Evolutionary conservation across 1,284 basidiomycete species (phyloP), one percentile per base, ranked within the genome.

Genomic region (Apiotrichum sp.): DNA sequence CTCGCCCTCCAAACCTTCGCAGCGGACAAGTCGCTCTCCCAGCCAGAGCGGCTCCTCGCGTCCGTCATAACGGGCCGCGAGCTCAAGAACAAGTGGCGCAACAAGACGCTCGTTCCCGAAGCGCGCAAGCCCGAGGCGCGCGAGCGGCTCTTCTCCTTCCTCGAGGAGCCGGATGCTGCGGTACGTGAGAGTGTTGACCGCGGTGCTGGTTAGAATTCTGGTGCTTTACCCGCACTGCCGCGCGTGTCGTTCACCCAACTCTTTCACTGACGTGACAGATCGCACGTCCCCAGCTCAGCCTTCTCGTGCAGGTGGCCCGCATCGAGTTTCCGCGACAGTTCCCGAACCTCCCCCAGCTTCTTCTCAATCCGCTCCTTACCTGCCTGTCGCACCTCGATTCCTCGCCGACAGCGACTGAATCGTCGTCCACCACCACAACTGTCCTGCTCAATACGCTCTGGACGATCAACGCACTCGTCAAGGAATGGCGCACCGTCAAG

Each of bases 401-500:
- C 4, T 48, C 59, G 2, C 49, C 58, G 16, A 35, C 34, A 10
- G 50, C 62, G 3, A 47, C 62, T 1, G 32, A 52, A 2, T 62
- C 68, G 6, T 66, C 65, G 11, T 60, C 63, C 0, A 59, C 62
- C 8, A 67, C 68, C 11, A 59, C 66, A 11, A 71, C 68, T 2
- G 60, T 74, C 8, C 69, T 78, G 10, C 57, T 75, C 33, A 78
- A 77, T 58, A 71, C 69, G 3, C 58, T 77, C 3, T 75, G 75
- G 74, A 72, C 72, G 0, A 74, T 77, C 66, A 77, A 76, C 53
- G 69, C 72, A 6, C 60, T 78, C 3, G 71, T 77, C 48, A 77
- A 77, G 59, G 76, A 78, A 56, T 77, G 72, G 72, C 59, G 69
- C 14, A 71, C 60, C 8, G 72, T 78, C 50, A 73, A 73, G 57